phyloP scores from a whole-genome alignment of 768 basidiomycete species.

The Tricholomella constricta region DNA sequence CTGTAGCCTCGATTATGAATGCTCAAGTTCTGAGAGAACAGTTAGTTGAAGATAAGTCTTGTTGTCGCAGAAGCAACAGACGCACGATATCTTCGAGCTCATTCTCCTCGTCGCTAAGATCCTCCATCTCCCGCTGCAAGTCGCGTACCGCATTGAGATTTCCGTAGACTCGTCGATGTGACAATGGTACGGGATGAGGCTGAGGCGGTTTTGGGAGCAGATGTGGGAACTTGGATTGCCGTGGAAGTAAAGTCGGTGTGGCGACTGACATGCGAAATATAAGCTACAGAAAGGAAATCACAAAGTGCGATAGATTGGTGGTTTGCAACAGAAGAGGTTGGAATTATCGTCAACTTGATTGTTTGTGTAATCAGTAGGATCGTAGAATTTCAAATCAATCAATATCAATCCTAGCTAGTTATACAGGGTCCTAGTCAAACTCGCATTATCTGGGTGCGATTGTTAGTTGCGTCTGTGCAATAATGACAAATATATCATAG shows the following conservation, averaged over 20 bases:
- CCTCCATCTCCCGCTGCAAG: conserved; percentile 75
- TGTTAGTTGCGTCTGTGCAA: no score
- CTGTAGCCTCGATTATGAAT: conserved; percentile 68
- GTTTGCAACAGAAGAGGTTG: no score
- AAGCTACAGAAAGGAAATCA: background rate
- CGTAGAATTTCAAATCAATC: no score
- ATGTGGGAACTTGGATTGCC: conserved; percentile 60
- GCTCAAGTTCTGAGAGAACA: conserved; percentile 46
- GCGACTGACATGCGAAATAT: conserved; percentile 43
- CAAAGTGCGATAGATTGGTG: background rate
- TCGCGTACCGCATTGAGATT: conserved; percentile 67
- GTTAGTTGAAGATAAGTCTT: conserved; percentile 6
- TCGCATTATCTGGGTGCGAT: no score
- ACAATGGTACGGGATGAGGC: conserved; percentile 63
- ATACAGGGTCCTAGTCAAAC: no score
- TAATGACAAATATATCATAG: background rate
- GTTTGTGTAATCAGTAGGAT: no score
- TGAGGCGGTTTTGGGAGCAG: conserved; percentile 69
- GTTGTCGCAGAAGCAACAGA: background rate
- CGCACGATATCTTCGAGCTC: conserved; percentile 75
- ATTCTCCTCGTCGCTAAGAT: conserved; percentile 81
- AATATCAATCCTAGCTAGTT: no score
- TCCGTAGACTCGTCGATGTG: conserved; percentile 51
- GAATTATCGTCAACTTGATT: no score
- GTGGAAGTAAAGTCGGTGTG: conserved; percentile 75